Percentiles rank a stretch among this genome's conserved stretches.
phyloP scores from a whole-genome alignment of 345 rosid species.

The Populus davidiana region DNA sequence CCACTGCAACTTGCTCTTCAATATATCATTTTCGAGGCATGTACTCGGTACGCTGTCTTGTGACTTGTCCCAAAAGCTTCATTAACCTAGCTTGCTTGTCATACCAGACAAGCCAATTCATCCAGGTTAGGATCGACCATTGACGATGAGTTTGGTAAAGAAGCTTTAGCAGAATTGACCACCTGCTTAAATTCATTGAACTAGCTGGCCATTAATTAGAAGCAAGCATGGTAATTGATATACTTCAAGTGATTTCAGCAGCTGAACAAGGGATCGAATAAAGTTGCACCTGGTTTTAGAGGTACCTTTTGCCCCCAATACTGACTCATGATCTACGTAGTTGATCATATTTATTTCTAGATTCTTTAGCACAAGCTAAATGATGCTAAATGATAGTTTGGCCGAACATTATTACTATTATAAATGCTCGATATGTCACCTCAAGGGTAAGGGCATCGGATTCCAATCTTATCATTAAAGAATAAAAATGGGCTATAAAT shows the following conservation, averaged over 20 bases:
- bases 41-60: neutral
- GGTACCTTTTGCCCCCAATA: neutral
- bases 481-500: slow-evolving; percentile 21
- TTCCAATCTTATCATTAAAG: slow-evolving; percentile 26
- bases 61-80: neutral
- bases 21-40: neutral
- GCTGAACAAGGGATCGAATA: neutral
- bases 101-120: neutral
- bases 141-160: neutral
- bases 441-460: slow-evolving; percentile 19
- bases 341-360: neutral
- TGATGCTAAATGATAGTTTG: neutral
- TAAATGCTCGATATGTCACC: neutral
- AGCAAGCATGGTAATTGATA: too few relatives aligned
- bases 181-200: neutral
- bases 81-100: neutral
- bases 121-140: neutral
- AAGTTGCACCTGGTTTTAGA: neutral
- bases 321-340: neutral
- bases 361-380: slow-evolving; percentile 1
- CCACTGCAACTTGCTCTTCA: neutral
- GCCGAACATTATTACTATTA: neutral
- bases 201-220: too few relatives aligned
- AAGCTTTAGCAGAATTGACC: neutral
- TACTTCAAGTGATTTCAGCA: too few relatives aligned